Base-by-base conservation (phyloP, 2,329 filamentous ascomycete species). In the Sodiomyces alkalinus region DNA sequence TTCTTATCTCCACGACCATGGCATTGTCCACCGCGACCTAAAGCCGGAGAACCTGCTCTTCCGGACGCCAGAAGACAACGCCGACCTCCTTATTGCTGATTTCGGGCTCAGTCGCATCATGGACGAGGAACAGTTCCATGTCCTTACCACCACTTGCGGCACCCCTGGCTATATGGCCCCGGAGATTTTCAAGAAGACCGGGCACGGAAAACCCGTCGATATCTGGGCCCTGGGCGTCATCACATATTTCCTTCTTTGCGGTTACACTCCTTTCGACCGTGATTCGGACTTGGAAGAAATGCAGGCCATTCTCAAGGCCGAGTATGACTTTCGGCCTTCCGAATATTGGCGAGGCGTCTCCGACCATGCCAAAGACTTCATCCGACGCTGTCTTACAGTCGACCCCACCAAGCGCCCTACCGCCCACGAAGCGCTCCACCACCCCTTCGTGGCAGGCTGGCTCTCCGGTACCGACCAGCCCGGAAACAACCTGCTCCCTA, bases 141-240 rank as follows among this genome's bases (percentile, higher is more conserved):
- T 96, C 17, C 61, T 98, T 37, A 98, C 90, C 8, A 98, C 90
- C 1, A 98, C 90, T 2, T 98, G 90, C 51, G 90, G 90, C 34
- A 98, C 90, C 2, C 90, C 90, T 4, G 90, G 90, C 27, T 98
- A 98, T 56, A 98, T 98, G 90, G 90, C 90, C 3, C 90, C 90
- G 14, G 90, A 98, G 53, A 98, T 98, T 45, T 98, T 98, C 60
- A 93, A 93, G 55, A 98, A 98, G 64, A 86, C 80, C 6, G 90
- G 90, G 16, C 90, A 98, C 51, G 90, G 90, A 38, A 98, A 96
- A 56, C 86, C 90, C 41, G 90, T 98, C 29, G 90, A 98, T 52
- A 77, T 98, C 39, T 98, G 90, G 90, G 90, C 90, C 20, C 83
- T 96, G 37, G 90, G 90, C 26, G 90, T 98, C 23, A 98, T 98